Evolutionary conservation across 1,139 yeast genomes (phyloP).

Genomic region (Zygosaccharomyces sapae): DNA sequence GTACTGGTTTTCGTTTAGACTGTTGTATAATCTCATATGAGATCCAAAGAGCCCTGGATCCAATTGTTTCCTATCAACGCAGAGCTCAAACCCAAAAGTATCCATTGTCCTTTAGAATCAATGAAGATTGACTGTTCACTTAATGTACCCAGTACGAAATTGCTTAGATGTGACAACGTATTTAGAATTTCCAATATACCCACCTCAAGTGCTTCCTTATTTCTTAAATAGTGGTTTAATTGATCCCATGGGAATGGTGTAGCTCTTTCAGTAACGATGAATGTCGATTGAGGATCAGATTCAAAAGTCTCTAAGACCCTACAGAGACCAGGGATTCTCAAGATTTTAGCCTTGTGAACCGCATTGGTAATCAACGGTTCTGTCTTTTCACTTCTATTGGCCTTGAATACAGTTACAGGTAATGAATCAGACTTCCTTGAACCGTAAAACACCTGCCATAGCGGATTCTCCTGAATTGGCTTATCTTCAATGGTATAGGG

Average conservation of each 20-base stretch:
- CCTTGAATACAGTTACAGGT: constrained; percentile 31
- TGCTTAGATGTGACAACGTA: constrained; percentile 59
- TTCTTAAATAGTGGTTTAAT: constrained; percentile 20
- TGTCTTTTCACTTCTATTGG: constrained; percentile 15
- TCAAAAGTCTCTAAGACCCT: constrained; percentile 65
- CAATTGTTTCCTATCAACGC: constrained; percentile 48
- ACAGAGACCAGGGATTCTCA: constrained; percentile 76
- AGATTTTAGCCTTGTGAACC: constrained; percentile 57
- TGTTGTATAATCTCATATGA: constrained; percentile 31
- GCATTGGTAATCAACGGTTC: constrained; percentile 57
- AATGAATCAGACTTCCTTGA: constrained; percentile 35
- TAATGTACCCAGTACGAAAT: constrained; percentile 63
- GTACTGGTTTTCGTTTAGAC: constrained; percentile 43
- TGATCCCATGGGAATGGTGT: constrained; percentile 45
- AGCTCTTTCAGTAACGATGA: constrained; percentile 74
- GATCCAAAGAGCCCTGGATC: constrained; percentile 43
- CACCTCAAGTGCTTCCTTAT: constrained; percentile 45
- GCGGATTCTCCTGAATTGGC: constrained; percentile 33
- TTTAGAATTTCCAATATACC: constrained; percentile 58
- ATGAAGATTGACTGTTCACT: constrained; percentile 57
- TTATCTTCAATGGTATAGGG: constrained; percentile 30
- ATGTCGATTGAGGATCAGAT: constrained; percentile 55
- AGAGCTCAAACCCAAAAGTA: constrained; percentile 78
- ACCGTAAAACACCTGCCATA: constrained; percentile 45
- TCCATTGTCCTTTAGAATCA: constrained; percentile 75